These are phyloP conservation scores for Globisporangium acanthophoron DNA, from an alignment of 352 stramenopile genomes.

Conservation along the genomic window DNA sequence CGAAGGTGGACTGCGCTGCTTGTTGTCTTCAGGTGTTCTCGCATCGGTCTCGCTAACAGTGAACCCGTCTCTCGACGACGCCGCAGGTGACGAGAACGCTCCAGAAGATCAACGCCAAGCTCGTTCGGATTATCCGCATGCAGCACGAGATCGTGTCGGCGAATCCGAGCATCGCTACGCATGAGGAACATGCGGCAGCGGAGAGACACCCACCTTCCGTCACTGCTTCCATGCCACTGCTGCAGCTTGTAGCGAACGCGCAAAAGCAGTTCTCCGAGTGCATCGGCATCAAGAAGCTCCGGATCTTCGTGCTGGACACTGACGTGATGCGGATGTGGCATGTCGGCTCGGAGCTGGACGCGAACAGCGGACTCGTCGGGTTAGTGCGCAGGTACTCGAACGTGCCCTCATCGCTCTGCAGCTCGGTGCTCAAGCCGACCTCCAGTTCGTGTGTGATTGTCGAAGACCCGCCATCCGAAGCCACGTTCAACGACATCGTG, in stretches of 20 bases:
- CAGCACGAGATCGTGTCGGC: constrained; percentile 30
- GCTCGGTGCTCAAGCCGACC: constrained; percentile 19
- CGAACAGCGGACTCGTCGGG: constrained; percentile 8
- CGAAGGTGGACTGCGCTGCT: constrained; percentile 11
- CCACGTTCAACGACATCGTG: constrained; percentile 66
- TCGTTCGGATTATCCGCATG: constrained; percentile 51
- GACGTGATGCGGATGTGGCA: constrained; percentile 51
- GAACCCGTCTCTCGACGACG: no score
- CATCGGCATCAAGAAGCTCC: constrained; percentile 57
- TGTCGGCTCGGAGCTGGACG: constrained; percentile 24
- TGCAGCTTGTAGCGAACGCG: constrained; percentile 46
- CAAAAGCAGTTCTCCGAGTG: constrained; percentile 55
- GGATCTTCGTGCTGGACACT: constrained; percentile 54
- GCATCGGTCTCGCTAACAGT: neutral
- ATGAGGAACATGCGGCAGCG: neutral
- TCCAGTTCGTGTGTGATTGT: constrained; percentile 20
- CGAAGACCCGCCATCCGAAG: constrained; percentile 36
- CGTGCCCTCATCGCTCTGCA: constrained; percentile 54
- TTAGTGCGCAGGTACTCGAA: constrained; percentile 59
- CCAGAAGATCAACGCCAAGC: constrained; percentile 52
- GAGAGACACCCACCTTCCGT: neutral
- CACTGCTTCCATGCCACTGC: constrained; percentile 17
- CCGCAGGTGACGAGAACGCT: constrained; percentile 29
- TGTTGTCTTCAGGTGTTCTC: neutral
- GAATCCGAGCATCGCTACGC: neutral